These are phyloP conservation scores for Colletotrichum nymphaeae DNA, from an alignment of 2,329 filamentous ascomycete genomes.

Conservation along the genomic window DNA sequence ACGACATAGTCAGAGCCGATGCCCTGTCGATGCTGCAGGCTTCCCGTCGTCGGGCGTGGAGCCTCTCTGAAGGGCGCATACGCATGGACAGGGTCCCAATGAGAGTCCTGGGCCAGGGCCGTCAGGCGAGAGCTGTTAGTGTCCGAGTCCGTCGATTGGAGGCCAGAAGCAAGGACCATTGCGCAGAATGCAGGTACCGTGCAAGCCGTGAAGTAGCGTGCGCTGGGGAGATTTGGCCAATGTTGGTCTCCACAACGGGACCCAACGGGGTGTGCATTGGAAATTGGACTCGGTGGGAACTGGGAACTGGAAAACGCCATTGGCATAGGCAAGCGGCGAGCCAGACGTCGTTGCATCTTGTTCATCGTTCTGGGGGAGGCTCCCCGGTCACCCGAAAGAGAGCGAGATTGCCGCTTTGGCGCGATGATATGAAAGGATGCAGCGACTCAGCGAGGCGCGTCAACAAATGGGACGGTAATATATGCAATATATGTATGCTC, in stretches of 20 bases:
- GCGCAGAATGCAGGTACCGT: slow-evolving; percentile 33
- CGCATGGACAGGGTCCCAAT: not conserved
- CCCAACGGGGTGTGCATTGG: slow-evolving; percentile 17
- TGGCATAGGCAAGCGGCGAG: not conserved
- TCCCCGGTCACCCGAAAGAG: not conserved
- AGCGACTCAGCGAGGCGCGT: not conserved
- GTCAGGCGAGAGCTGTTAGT: slow-evolving; percentile 18
- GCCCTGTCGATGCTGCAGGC: not conserved
- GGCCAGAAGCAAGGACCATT: slow-evolving; percentile 7
- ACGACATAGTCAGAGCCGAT: slow-evolving; percentile 1
- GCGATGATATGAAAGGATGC: not conserved
- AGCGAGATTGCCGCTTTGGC: slow-evolving; percentile 7
- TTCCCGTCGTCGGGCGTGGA: slow-evolving; percentile 9
- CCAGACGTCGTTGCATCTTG: slow-evolving; percentile 5
- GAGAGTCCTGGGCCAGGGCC: not conserved
- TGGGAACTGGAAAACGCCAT: not conserved
- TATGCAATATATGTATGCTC: not conserved
- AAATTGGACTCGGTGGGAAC: slow-evolving; percentile 19
- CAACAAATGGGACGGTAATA: not conserved
- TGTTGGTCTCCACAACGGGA: slow-evolving; percentile 17
- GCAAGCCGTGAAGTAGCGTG: slow-evolving; percentile 26
- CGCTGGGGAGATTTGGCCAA: slow-evolving; percentile 29
- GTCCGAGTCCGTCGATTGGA: slow-evolving; percentile 24
- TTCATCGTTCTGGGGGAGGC: not conserved
- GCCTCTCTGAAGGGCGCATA: not conserved